Percentiles rank a stretch among this genome's conserved stretches.
phyloP scores from a whole-genome alignment of 2,329 filamentous ascomycete species.

The Claviceps africana region DNA sequence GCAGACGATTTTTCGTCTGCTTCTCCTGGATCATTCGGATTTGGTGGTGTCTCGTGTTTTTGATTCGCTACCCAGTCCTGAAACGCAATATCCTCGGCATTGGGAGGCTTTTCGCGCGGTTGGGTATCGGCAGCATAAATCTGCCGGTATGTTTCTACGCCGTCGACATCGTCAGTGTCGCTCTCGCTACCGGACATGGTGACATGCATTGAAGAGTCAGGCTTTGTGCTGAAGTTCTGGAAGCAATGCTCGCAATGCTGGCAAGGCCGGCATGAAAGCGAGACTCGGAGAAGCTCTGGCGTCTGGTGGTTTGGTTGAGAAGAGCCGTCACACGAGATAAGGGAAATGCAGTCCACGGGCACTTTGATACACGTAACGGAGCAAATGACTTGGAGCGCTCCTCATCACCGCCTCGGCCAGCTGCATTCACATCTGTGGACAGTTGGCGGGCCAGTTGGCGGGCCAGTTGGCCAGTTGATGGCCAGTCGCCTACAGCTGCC shows the following conservation, averaged over 20 bases:
- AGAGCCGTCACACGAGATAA: not conserved
- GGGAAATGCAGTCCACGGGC: not conserved
- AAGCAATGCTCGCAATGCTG: not conserved
- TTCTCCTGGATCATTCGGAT: not conserved
- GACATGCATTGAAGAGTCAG: not conserved
- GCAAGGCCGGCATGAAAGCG: too few relatives aligned
- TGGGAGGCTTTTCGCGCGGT: not conserved
- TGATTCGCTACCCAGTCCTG: conserved; percentile 4
- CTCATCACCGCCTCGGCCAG: not conserved
- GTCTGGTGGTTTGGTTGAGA: not conserved
- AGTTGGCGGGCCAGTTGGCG: not conserved
- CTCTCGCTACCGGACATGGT: not conserved
- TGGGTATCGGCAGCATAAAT: too few relatives aligned
- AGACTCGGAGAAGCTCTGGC: not conserved
- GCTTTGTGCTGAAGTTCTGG: not conserved
- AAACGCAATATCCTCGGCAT: conserved; percentile 7
- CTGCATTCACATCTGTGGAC: not conserved
- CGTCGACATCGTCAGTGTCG: conserved; percentile 7
- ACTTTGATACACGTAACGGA: not conserved
- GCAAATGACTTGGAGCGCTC: too few relatives aligned
- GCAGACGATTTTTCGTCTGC: not conserved
- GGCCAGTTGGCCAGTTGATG: too few relatives aligned
- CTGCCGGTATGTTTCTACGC: conserved; percentile 4
- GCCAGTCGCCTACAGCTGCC: not conserved
- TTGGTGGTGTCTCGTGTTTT: not conserved